Base-by-base conservation (phyloP, 306 rosid genomes). In the Boehmeria nivea region DNA sequence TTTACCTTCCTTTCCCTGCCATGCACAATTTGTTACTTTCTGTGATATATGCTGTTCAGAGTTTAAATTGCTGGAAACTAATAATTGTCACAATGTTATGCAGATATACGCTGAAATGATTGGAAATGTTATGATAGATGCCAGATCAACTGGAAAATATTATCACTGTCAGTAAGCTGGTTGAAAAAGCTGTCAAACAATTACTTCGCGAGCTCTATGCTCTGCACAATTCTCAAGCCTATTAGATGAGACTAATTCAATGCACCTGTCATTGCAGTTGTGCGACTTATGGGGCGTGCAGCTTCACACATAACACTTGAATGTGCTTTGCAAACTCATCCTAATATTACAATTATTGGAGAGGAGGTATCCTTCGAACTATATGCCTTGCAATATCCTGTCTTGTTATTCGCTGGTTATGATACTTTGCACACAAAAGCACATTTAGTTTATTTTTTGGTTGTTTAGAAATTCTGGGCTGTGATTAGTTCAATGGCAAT, bases 281-380 rank as follows among this genome's bases (percentile, higher is more conserved):
- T 93, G 50, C 75, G 99, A 72, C 96, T 93, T 66, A 93, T 93
- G 99, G 99, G 99, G 44, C 99, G 99, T 75, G 99, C 99, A n/a
- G 99, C 99, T 71, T 93, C 99, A 55, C 99, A 93, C 78, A 93
- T 93, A 68, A 93, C 99, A 0, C 75, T 93, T 19, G 99, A 93
- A 78, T 93, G 99, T 72, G 99, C 99, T 63, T 74, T 93, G 69
- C 99, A 93, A 78, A 93, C 96, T 48, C 99, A 93, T 69, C 96
- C 99, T 65, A 93, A 93, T 71, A 70, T 93, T 60, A 85, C 96
- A 58, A 81, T 93, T 57, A 85, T 93, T 58, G 99, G 96, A 69
- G 99, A 93, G 79, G 99, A 93, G 95, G 99, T 93, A 69, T 11
- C 16, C 67, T 60, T 65, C 45, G 40, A 53, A 39, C 43, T 18